A percentile compares a stretch with the other conserved stretches of the same genome.
These are phyloP conservation scores for Sordariomycetes sp. DNA, from an alignment of 2,329 filamentous ascomycete genomes.

Conservation along the genomic window DNA sequence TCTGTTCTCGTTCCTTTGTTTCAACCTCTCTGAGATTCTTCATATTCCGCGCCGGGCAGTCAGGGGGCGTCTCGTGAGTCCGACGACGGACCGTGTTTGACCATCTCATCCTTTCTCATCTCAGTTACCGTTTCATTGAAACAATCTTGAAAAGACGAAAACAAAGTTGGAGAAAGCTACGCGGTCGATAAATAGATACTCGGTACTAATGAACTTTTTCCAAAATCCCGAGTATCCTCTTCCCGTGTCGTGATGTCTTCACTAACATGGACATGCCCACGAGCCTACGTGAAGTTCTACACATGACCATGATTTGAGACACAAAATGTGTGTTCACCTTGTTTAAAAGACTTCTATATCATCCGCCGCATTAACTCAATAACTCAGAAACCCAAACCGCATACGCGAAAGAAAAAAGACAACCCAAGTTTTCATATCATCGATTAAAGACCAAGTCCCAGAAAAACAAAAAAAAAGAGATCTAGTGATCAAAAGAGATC, in stretches of 20 bases:
- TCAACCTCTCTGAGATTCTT: too few species aligned
- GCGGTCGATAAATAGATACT: neutral
- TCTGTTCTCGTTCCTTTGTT: too few species aligned
- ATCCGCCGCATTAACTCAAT: neutral
- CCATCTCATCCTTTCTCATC: too few species aligned
- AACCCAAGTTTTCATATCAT: neutral
- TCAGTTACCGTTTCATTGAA: too few species aligned
- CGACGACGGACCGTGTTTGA: too few species aligned
- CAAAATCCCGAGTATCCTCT: neutral
- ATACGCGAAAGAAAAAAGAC: neutral
- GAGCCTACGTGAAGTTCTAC: neutral
- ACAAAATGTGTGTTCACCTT: neutral
- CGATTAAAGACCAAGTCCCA: neutral
- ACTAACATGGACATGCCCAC: neutral
- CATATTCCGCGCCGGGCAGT: too few species aligned
- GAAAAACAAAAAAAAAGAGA: too few species aligned
- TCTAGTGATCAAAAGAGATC: neutral
- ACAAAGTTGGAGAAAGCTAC: neutral
- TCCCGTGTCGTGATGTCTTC: neutral
- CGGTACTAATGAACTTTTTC: neutral
- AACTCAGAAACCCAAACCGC: neutral
- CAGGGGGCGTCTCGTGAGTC: too few species aligned
- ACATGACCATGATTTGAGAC: neutral
- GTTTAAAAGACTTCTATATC: neutral
- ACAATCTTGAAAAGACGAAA: neutral